Conservation (phyloP, 768 basidiomycete species). For the Sarcodon sp. region DNA sequence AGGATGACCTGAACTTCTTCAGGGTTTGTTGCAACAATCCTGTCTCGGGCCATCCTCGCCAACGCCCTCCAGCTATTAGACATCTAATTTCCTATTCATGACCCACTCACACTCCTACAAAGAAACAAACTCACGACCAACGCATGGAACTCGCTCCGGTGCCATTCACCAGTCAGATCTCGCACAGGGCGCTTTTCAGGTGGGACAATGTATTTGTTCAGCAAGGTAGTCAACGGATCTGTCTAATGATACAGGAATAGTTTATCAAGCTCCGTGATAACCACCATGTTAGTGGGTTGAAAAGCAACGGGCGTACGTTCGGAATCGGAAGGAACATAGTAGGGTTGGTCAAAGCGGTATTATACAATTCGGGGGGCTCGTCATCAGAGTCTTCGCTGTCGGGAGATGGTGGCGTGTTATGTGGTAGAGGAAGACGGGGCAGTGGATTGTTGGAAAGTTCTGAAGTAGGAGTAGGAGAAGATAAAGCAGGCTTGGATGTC, state of each 20-base stretch:
- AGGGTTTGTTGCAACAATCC: slow-evolving; percentile 57
- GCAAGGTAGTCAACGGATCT: slow-evolving; percentile 68
- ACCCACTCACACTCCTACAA: background rate
- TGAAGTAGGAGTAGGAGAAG: too few species aligned
- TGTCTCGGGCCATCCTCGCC: slow-evolving; percentile 75
- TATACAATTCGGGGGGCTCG: too few species aligned
- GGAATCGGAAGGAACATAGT: slow-evolving; percentile 79
- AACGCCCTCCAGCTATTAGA: slow-evolving; percentile 80
- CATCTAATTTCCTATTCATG: slow-evolving; percentile 36
- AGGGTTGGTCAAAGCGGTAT: too few species aligned
- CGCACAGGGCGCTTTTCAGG: slow-evolving; percentile 63
- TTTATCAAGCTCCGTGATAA: slow-evolving; percentile 28
- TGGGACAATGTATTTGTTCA: slow-evolving; percentile 75
- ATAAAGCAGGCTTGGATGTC: too few species aligned
- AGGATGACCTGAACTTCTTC: slow-evolving; percentile 53
- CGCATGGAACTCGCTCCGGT: slow-evolving; percentile 58
- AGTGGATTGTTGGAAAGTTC: too few species aligned
- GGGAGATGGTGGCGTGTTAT: too few species aligned
- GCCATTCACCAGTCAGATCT: slow-evolving; percentile 67
- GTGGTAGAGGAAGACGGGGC: too few species aligned
- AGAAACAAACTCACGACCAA: slow-evolving; percentile 50
- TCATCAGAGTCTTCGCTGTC: too few species aligned
- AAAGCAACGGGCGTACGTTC: slow-evolving; percentile 58
- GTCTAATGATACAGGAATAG: slow-evolving; percentile 40
- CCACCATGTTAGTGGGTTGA: slow-evolving; percentile 42